phyloP scores from a whole-genome alignment of 148 eudicot genomes.

The Cornus controversa region DNA sequence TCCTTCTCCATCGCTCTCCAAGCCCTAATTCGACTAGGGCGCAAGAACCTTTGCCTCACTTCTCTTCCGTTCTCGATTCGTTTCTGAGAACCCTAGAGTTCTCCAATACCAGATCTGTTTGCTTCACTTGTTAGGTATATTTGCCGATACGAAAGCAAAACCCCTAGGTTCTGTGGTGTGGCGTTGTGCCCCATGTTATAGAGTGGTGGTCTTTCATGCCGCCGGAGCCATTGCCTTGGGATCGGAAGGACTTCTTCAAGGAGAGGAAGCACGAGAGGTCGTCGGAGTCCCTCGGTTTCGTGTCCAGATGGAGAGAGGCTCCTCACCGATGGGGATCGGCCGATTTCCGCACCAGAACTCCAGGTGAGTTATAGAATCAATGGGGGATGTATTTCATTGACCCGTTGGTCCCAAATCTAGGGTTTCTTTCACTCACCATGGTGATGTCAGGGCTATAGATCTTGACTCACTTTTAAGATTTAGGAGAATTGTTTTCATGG shows the following conservation, averaged over 20 bases:
- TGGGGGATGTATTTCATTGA: neutral
- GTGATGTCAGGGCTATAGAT: neutral
- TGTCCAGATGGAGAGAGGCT: conserved; percentile 46
- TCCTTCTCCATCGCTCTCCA: too few relatives aligned
- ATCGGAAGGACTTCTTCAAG: conserved; percentile 67
- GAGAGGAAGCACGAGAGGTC: conserved; percentile 52
- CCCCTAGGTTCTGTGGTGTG: too few relatives aligned
- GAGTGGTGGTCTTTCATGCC: conserved; percentile 58
- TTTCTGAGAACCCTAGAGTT: too few relatives aligned
- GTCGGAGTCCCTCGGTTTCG: conserved; percentile 17
- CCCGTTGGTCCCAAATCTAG: neutral
- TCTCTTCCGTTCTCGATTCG: too few relatives aligned
- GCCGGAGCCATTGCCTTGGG: conserved; percentile 83
- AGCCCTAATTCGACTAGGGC: too few relatives aligned
- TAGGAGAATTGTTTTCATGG: neutral
- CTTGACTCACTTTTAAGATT: neutral
- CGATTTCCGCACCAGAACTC: conserved; percentile 44
- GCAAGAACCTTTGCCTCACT: too few relatives aligned
- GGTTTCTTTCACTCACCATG: neutral
- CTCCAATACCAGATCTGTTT: too few relatives aligned
- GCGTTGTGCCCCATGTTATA: conserved; percentile 23
- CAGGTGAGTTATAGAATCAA: conserved; percentile 32
- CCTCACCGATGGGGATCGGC: conserved; percentile 47
- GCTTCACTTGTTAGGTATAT: too few relatives aligned
- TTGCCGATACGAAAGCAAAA: too few relatives aligned